Percentiles rank a stretch among this genome's conserved stretches.
Conservation (phyloP, 164 flowering plant species). For the Macadamia tetraphylla region DNA sequence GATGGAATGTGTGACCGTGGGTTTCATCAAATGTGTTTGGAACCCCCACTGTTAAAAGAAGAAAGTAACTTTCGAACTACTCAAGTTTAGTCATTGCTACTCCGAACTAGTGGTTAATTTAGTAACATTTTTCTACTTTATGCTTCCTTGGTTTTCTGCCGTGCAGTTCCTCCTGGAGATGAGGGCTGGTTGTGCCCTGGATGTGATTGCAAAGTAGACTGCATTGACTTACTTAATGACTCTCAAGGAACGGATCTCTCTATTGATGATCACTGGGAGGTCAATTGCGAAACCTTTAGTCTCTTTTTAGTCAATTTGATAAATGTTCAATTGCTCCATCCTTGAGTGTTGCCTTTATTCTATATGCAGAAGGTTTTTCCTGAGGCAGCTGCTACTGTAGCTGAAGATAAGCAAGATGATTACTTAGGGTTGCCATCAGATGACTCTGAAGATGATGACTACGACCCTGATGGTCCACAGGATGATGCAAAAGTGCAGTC, state of each 20-base stretch:
- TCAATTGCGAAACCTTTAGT: constrained; percentile 21
- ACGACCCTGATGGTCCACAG: constrained; percentile 58
- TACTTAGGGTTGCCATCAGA: constrained; percentile 65
- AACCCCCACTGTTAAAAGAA: constrained; percentile 76
- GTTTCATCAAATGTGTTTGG: constrained; percentile 88
- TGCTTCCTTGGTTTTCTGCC: constrained; percentile 8
- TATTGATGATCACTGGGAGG: constrained; percentile 83
- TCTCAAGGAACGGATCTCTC: constrained; percentile 53
- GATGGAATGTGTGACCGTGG: constrained; percentile 97
- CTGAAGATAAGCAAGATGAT: constrained; percentile 38
- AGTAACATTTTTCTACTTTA: neutral
- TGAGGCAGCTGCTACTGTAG: constrained; percentile 56
- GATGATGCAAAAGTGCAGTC: constrained; percentile 27
- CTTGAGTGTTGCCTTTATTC: constrained; percentile 2
- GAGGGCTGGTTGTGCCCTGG: constrained; percentile 98
- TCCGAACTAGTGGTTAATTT: neutral
- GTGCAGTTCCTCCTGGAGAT: constrained; percentile 86
- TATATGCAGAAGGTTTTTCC: constrained; percentile 77
- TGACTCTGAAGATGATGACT: constrained; percentile 87
- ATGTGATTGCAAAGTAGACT: constrained; percentile 91
- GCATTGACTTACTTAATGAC: constrained; percentile 70
- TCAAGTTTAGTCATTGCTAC: neutral
- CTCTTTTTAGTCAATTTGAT: neutral
- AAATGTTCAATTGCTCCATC: neutral
- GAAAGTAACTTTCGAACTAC: constrained; percentile 50